Evolutionary conservation across 2,329 filamentous ascomycete genomes (phyloP).

Genomic region (Bretziella fagacearum): DNA sequence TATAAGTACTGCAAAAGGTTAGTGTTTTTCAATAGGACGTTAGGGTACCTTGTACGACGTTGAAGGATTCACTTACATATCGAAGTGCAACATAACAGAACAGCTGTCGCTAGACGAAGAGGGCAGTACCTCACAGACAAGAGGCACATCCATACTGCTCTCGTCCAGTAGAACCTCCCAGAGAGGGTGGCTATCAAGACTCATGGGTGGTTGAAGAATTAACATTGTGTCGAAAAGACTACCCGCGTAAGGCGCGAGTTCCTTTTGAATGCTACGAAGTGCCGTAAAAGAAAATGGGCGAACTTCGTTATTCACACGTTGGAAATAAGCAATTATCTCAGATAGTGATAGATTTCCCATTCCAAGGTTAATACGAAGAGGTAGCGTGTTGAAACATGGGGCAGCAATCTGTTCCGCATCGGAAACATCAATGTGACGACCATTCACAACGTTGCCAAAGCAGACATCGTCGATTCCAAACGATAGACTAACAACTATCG

Average conservation of each 20-base stretch:
- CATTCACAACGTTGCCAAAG: slow-evolving; percentile 75
- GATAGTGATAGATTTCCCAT: no score
- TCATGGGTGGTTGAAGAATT: slow-evolving; percentile 49
- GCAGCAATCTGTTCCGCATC: slow-evolving; percentile 59
- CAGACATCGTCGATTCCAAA: slow-evolving; percentile 49
- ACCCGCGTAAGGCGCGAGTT: slow-evolving; percentile 25
- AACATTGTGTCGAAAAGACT: slow-evolving; percentile 63
- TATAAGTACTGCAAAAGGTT: no score
- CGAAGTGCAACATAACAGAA: no score
- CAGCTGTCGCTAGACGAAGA: no score
- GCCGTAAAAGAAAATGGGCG: slow-evolving; percentile 59
- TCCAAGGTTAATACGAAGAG: slow-evolving; percentile 43
- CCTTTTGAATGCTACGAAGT: slow-evolving; percentile 50
- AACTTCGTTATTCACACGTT: slow-evolving; percentile 42
- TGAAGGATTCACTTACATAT: no score
- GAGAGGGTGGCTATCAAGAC: slow-evolving; percentile 32
- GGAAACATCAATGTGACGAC: slow-evolving; percentile 49
- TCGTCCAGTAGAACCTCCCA: slow-evolving; percentile 42
- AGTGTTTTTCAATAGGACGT: no score
- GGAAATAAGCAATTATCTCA: slow-evolving; percentile 40
- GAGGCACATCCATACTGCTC: slow-evolving; percentile 53
- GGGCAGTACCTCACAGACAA: slow-evolving; percentile 61
- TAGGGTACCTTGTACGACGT: no score
- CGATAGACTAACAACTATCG: slow-evolving; percentile 40
- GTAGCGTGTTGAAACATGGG: slow-evolving; percentile 83